Evolutionary conservation across 306 rosid genomes (phyloP).

Genomic region (Oemleria cerasiformis): DNA sequence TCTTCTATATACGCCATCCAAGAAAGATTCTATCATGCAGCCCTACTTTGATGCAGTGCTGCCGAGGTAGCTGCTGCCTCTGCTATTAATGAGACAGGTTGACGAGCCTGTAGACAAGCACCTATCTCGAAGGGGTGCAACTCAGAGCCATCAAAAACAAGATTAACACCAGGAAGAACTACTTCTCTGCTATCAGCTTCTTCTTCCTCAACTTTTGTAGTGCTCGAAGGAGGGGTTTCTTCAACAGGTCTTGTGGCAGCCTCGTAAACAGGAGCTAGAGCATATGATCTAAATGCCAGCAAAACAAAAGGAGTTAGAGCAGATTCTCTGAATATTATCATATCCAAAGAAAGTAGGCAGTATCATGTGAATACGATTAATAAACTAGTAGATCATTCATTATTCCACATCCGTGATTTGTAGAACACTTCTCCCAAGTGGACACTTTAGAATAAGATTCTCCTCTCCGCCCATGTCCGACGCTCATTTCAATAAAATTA

Average conservation of each 20-base stretch:
- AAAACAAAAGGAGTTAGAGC: conserved; percentile 9
- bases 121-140: conserved; percentile 86
- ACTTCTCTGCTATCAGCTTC: conserved; percentile 81
- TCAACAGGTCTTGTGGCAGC: conserved; percentile 54
- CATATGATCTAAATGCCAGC: conserved; percentile 67
- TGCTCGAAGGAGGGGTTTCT: conserved; percentile 43
- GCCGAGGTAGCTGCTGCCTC: conserved; percentile 84
- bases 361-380: conserved; percentile 8
- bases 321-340: conserved; percentile 27
- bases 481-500: not conserved
- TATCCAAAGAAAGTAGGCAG: not conserved
- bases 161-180: conserved; percentile 84
- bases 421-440: not conserved
- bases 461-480: not conserved
- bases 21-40: conserved; percentile 26
- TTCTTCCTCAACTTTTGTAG: conserved; percentile 55
- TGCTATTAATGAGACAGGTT: conserved; percentile 70
- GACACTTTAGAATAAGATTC: not conserved
- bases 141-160: conserved; percentile 83
- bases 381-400: not conserved
- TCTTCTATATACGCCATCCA: conserved; percentile 22
- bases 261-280: conserved; percentile 51
- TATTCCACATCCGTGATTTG: conserved; percentile 5
- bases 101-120: conserved; percentile 97
- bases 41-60: conserved; percentile 48